These are phyloP conservation scores for Colletotrichum cereale DNA, from an alignment of 2,329 filamentous ascomycete genomes.

Conservation along the genomic window DNA sequence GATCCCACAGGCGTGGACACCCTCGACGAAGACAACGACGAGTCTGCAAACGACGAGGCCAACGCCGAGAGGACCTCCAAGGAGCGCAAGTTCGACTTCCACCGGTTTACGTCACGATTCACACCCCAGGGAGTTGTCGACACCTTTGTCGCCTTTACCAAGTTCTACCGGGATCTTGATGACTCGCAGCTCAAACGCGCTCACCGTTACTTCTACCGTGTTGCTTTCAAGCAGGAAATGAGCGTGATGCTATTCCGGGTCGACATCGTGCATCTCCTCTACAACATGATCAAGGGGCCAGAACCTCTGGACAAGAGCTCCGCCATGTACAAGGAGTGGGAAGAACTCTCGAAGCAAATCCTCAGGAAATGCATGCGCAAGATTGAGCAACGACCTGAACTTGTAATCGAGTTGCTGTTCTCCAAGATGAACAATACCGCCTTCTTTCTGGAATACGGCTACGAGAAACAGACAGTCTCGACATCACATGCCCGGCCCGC, in stretches of 20 bases:
- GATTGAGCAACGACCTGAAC: conserved; percentile 84
- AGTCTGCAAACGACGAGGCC: conserved; percentile 78
- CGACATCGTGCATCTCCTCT: conserved; percentile 89
- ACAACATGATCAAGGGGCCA: conserved; percentile 92
- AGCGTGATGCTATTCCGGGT: conserved; percentile 89
- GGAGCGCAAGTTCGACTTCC: conserved; percentile 96
- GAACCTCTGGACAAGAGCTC: conserved; percentile 77
- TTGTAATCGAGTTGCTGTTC: conserved; percentile 93
- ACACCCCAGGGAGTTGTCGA: conserved; percentile 87
- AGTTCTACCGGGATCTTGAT: conserved; percentile 84
- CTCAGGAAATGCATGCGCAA: conserved; percentile 86
- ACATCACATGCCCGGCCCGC: conserved; percentile 74
- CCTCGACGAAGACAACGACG: conserved; percentile 71
- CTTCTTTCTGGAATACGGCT: conserved; percentile 91
- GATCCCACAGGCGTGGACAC: conserved; percentile 56
- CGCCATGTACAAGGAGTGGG: conserved; percentile 86
- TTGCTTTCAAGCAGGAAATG: conserved; percentile 95
- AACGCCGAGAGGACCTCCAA: conserved; percentile 78
- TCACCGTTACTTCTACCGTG: conserved; percentile 93
- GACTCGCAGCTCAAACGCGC: conserved; percentile 87
- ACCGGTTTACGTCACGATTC: conserved; percentile 83
- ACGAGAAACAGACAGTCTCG: conserved; percentile 80
- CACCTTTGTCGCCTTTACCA: conserved; percentile 85
- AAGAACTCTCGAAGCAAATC: conserved; percentile 87
- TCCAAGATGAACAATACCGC: conserved; percentile 88